Evolutionary conservation across 1,284 basidiomycete species (phyloP).

Genomic region (Apiotrichum domesticum): DNA sequence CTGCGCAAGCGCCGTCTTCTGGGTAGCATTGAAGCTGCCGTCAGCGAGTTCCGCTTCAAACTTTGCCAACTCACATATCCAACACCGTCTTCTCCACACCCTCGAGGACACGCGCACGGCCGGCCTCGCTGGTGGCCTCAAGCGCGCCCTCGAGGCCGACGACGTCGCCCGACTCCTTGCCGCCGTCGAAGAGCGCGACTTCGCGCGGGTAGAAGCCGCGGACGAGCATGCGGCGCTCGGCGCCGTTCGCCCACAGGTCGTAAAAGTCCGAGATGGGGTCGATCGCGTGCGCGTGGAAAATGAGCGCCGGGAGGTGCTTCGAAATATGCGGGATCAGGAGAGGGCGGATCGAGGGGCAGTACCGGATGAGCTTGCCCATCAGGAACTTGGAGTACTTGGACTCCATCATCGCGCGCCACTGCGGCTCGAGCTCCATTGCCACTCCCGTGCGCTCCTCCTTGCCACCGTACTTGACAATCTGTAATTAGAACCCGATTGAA

Average conservation of each 20-base stretch:
- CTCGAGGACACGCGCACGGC: slow-evolving; percentile 59
- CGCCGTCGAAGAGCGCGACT: slow-evolving; percentile 69
- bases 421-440: slow-evolving; percentile 71
- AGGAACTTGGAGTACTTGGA: slow-evolving; percentile 90
- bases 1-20: slow-evolving; percentile 78
- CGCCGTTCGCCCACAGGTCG: slow-evolving; percentile 74
- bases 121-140: slow-evolving; percentile 58
- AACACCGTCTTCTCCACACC: slow-evolving; percentile 66
- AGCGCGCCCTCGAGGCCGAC: slow-evolving; percentile 60
- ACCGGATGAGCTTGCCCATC: slow-evolving; percentile 72
- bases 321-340: slow-evolving; percentile 69
- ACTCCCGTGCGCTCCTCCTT: slow-evolving; percentile 70
- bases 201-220: slow-evolving; percentile 86
- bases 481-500: not conserved
- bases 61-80: slow-evolving; percentile 58
- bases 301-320: slow-evolving; percentile 61
- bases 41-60: not conserved
- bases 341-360: slow-evolving; percentile 60
- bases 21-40: slow-evolving; percentile 74
- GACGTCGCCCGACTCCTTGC: slow-evolving; percentile 41
- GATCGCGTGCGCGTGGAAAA: slow-evolving; percentile 76
- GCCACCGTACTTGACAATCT: slow-evolving; percentile 72
- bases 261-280: slow-evolving; percentile 76
- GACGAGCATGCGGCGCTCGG: slow-evolving; percentile 69
- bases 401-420: slow-evolving; percentile 68